Percentiles rank a stretch among this genome's conserved stretches.
Conservation (phyloP, 257 asterid genomes). For the Verbena officinalis region DNA sequence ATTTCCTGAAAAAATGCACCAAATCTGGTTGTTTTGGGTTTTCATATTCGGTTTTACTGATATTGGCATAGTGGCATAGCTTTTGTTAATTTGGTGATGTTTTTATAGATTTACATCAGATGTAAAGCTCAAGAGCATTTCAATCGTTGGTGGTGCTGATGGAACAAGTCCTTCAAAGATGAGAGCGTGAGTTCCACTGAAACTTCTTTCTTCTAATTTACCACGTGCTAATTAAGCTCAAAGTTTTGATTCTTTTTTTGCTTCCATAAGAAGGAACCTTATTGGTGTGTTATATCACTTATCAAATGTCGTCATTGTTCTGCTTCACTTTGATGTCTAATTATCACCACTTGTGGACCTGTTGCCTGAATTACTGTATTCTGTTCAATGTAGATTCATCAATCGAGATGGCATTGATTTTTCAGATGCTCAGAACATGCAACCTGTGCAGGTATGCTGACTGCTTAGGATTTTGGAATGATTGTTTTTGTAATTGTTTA, state of each 20-base stretch:
- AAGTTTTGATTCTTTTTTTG: background rate
- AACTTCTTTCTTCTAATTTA: conserved; percentile 23
- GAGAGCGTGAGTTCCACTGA: conserved; percentile 80
- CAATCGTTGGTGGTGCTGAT: conserved; percentile 90
- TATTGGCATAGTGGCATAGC: background rate
- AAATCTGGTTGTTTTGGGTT: conserved; percentile 18
- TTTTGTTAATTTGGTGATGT: conserved; percentile 20
- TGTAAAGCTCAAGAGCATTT: conserved; percentile 93
- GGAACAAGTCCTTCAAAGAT: conserved; percentile 93
- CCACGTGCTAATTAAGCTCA: conserved; percentile 12
- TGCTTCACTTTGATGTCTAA: conserved; percentile 4
- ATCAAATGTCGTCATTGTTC: conserved; percentile 1
- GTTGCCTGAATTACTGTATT: conserved; percentile 17
- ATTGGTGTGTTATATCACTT: conserved; percentile 6
- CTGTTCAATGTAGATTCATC: conserved; percentile 65
- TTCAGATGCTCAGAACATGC: conserved; percentile 92
- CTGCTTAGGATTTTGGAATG: conserved; percentile 20
- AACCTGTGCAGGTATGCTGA: conserved; percentile 77
- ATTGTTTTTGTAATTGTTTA: background rate
- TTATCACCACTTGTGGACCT: conserved; percentile 1
- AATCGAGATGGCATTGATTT: conserved; percentile 95
- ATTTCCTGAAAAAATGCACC: conserved; percentile 3
- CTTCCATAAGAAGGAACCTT: conserved; percentile 5
- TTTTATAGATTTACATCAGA: conserved; percentile 83
- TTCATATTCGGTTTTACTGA: background rate